Base-by-base conservation (phyloP, 2,329 filamentous ascomycete genomes). In the Fusarium keratoplasticum region DNA sequence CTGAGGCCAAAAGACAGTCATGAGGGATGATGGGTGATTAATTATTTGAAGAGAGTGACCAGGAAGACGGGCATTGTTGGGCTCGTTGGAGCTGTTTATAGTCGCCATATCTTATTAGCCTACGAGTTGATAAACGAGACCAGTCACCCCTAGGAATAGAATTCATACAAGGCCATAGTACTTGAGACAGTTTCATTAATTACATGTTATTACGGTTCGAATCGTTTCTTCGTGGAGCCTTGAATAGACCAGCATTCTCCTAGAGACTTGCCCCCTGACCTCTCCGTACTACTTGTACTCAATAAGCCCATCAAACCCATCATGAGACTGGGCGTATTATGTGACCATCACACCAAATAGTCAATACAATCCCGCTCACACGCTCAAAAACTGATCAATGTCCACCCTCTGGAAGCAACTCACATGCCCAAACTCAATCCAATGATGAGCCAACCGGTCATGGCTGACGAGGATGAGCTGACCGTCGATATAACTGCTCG, bases 401-500 rank as follows among this genome's bases (percentile, higher is more conserved):
- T 92, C 80, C 5, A 93, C 88, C 64, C 91, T 84, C 75, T 90
- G 83, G 65, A 89, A 92, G 77, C 86, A 92, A 75, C 87, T 91
- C 55, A 92, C 88, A 65, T 91, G 88, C 0, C 86, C 86, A 72
- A 89, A 89, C 0, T 81, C 85, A 59, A 93, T 85, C 95, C 95
- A 98, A 80, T 95, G 93, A 80, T 96, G 94, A 3, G 95, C 95
- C 64, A 98, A 81, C 44, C 89, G 87, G 79, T 97, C 87, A n/a
- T 91, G 89, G 3, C 93, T 95, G 42, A 97, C 87, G 38, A 98
- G 87, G 58, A 98, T 91, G 25, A 98, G 87, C 74, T 95, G 91
- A 1, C 92, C 92, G 4, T 91, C 86, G 59, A 95, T 93, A 76
- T 91, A 98, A 67, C 88, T 81, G 96, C 95, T 93, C 77, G 92